Conservation (phyloP, 2,329 filamentous ascomycete species). For the Diaporthe capsici region DNA sequence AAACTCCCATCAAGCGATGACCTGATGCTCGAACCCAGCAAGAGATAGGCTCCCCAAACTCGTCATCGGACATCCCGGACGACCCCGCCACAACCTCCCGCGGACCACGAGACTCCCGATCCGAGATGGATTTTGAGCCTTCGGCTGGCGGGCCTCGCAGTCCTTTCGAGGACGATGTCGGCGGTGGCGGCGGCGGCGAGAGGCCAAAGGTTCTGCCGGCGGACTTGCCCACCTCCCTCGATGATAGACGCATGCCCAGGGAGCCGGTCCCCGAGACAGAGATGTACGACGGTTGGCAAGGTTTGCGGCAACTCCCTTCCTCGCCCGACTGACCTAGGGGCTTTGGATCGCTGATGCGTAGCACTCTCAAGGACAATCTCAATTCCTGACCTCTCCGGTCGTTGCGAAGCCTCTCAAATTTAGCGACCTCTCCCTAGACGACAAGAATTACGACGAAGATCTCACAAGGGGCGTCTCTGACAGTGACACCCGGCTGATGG, state of each 20-base stretch:
- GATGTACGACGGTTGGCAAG: conserved; percentile 99
- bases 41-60: conserved; percentile 15
- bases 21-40: conserved; percentile 33
- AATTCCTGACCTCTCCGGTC: conserved; percentile 91
- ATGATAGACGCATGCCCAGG: conserved; percentile 82
- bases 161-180: conserved; percentile 50
- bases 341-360: conserved; percentile 19
- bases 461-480: conserved; percentile 72
- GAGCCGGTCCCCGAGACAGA: conserved; percentile 87
- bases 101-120: conserved; percentile 40
- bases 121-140: conserved; percentile 72
- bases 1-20: not conserved
- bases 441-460: conserved; percentile 80
- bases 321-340: not conserved
- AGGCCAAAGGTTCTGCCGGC: conserved; percentile 75
- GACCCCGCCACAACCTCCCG: conserved; percentile 31
- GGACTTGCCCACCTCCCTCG: conserved; percentile 91
- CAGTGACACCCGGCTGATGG: conserved; percentile 89
- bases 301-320: conserved; percentile 55
- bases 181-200: conserved; percentile 56
- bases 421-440: conserved; percentile 84
- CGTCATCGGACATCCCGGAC: conserved; percentile 35
- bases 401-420: conserved; percentile 88
- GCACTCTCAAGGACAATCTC: conserved; percentile 81
- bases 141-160: conserved; percentile 59